A percentile compares a stretch with the other conserved stretches of the same genome.
Evolutionary conservation across 176 grass and related monocot genomes (phyloP).

Genomic region (Areca catechu): DNA sequence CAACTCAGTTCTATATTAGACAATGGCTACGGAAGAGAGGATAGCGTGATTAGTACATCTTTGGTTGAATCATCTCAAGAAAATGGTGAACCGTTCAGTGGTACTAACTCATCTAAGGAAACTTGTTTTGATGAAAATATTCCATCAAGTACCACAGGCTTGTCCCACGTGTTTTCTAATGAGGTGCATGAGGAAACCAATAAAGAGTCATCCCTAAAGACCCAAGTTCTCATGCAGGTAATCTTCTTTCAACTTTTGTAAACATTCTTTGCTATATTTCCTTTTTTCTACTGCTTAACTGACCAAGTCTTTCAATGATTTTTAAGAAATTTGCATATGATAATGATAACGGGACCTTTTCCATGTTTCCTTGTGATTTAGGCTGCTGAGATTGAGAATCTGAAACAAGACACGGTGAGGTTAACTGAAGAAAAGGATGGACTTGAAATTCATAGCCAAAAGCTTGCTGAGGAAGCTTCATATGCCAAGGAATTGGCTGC

Average conservation of each 20-base stretch:
- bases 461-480: slow-evolving; percentile 78
- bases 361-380: slow-evolving; percentile 10
- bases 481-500: slow-evolving; percentile 98
- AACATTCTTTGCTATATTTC: no score
- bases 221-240: slow-evolving; percentile 81
- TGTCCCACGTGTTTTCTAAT: slow-evolving; percentile 9
- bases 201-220: slow-evolving; percentile 48
- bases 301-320: no score
- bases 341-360: no score
- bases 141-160: slow-evolving; percentile 12
- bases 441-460: slow-evolving; percentile 76
- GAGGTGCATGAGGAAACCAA: slow-evolving; percentile 5
- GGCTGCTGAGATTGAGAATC: slow-evolving; percentile 83
- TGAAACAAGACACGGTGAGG: slow-evolving; percentile 85
- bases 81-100: slow-evolving; percentile 26
- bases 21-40: slow-evolving; percentile 31
- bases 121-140: slow-evolving; percentile 21
- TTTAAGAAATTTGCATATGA: no score
- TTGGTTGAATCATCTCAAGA: slow-evolving; percentile 38
- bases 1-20: slow-evolving; percentile 39
- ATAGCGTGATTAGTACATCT: slow-evolving; percentile 20
- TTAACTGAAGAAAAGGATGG: slow-evolving; percentile 78
- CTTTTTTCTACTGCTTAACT: no score
- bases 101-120: slow-evolving; percentile 20
- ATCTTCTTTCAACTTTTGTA: no score